Percentiles rank a stretch among this genome's conserved stretches.
Conservation (phyloP, 2,329 filamentous ascomycete species). For the Amphichorda felina region DNA sequence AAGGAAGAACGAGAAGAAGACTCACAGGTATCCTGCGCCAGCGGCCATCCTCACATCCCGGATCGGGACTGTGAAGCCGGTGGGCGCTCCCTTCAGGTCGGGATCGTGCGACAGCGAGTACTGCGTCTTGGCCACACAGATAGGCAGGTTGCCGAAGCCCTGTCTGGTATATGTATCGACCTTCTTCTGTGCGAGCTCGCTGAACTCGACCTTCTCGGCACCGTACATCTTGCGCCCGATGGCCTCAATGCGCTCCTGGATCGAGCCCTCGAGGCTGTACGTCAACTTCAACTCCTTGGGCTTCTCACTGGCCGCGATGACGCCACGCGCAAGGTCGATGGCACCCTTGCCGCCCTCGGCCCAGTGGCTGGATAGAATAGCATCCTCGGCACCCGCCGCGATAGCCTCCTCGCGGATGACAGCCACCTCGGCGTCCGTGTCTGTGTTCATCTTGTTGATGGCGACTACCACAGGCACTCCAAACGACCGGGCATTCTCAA, state of each 20-base stretch:
- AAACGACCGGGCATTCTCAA: slow-evolving; percentile 77
- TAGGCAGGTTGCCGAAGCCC: slow-evolving; percentile 84
- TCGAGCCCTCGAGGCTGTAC: slow-evolving; percentile 66
- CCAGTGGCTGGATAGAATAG: slow-evolving; percentile 92
- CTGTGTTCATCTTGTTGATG: slow-evolving; percentile 92
- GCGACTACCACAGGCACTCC: slow-evolving; percentile 92
- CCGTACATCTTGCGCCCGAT: slow-evolving; percentile 95
- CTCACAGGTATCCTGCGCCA: slow-evolving; percentile 82
- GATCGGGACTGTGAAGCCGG: slow-evolving; percentile 89
- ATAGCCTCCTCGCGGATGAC: slow-evolving; percentile 86
- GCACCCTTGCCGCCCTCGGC: slow-evolving; percentile 88
- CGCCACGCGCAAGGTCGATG: slow-evolving; percentile 74
- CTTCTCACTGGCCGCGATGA: slow-evolving; percentile 72
- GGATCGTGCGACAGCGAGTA: slow-evolving; percentile 93
- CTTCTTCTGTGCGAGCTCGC: slow-evolving; percentile 89
- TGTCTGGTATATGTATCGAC: slow-evolving; percentile 89
- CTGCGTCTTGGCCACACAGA: slow-evolving; percentile 97
- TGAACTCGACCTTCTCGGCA: slow-evolving; percentile 80
- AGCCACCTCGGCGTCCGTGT: slow-evolving; percentile 83
- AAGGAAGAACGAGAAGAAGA: slow-evolving; percentile 8
- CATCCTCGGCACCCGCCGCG: slow-evolving; percentile 85
- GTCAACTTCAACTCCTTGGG: slow-evolving; percentile 81
- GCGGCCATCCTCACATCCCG: slow-evolving; percentile 88
- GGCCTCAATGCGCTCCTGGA: slow-evolving; percentile 81
- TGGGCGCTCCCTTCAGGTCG: slow-evolving; percentile 85